A percentile compares a stretch with the other conserved stretches of the same genome.
phyloP scores from a whole-genome alignment of 1,284 basidiomycete species.

The Cystobasidiaceae sp. region DNA sequence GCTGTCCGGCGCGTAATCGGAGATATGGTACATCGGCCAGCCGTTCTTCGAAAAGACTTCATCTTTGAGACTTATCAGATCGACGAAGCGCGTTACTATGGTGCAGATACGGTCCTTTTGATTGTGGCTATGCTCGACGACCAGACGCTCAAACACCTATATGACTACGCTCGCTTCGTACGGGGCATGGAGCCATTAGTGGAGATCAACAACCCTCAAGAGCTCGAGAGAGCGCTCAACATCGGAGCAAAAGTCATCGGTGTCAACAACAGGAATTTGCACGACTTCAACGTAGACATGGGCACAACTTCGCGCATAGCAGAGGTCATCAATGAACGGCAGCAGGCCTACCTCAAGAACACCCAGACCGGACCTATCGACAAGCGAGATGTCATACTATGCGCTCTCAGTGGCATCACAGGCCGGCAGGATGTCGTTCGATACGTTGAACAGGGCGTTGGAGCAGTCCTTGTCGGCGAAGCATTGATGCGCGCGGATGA shows the following conservation, averaged over 20 bases:
- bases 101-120: slow-evolving; percentile 92
- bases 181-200: slow-evolving; percentile 57
- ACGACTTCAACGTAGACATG: slow-evolving; percentile 97
- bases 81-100: slow-evolving; percentile 81
- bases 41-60: slow-evolving; percentile 96
- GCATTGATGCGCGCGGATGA: slow-evolving; percentile 86
- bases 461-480: slow-evolving; percentile 91
- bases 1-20: slow-evolving; percentile 79
- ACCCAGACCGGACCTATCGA: slow-evolving; percentile 9
- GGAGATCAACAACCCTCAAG: slow-evolving; percentile 79
- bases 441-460: slow-evolving; percentile 79
- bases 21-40: slow-evolving; percentile 78
- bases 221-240: slow-evolving; percentile 81
- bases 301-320: slow-evolving; percentile 83
- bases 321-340: slow-evolving; percentile 64
- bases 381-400: slow-evolving; percentile 65
- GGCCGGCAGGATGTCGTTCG: slow-evolving; percentile 69
- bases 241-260: slow-evolving; percentile 88
- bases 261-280: slow-evolving; percentile 96
- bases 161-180: slow-evolving; percentile 64
- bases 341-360: slow-evolving; percentile 45
- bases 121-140: slow-evolving; percentile 91
- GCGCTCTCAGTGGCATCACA: slow-evolving; percentile 87
- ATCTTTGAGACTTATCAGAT: slow-evolving; percentile 93
- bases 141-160: slow-evolving; percentile 67